Base-by-base conservation (phyloP, 805 yeast species). In the Blastobotrys americana region DNA sequence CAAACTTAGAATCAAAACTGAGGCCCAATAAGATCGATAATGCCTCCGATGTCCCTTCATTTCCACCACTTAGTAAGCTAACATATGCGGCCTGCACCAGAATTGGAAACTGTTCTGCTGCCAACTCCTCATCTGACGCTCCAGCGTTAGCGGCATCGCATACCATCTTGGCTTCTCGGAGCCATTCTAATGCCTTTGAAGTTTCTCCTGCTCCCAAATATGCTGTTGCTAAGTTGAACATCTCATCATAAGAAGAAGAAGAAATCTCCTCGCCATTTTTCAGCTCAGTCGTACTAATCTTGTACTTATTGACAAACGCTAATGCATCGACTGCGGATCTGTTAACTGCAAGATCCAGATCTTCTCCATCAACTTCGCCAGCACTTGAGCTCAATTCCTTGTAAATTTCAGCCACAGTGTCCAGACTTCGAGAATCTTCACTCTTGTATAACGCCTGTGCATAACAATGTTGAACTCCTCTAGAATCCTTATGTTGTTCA, bases 321-420 rank as follows among this genome's bases (percentile, higher is more conserved):
- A 39, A 84, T 8, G 84, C 76, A 19, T 76, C 62, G n/a, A 78
- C 71, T 3, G 86, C 84, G 46, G 77, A 62, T 54, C 75, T 76
- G 57, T 83, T 83, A 37, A 80, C 80, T 22, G 68, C 55, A 44
- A 80, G 57, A 59, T 82, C 89, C 31, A 68, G 55, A 18, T 54
- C 55, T 52, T 73, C 81, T 43, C 72, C 75, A 36, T 63, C 65
- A 5, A 47, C 52, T 38, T 40, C 33, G 35, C 59, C 56, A 33
- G 57, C 53, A 3, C 54, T 46, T 8, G 52, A 41, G 34, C 69
- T 56, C 46, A 76, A 61, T 3, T 64, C 64, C 31, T 60, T 60
- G 56, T 76, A 79, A 3, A 77, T 42, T 5, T 58, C 55, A 47
- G 71, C 62, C 0, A 86, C 75, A 23, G 68, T 62, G 2, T 38